These are phyloP conservation scores for Cladosporium sp. DNA, from an alignment of 2,329 filamentous ascomycete genomes.

Conservation along the genomic window DNA sequence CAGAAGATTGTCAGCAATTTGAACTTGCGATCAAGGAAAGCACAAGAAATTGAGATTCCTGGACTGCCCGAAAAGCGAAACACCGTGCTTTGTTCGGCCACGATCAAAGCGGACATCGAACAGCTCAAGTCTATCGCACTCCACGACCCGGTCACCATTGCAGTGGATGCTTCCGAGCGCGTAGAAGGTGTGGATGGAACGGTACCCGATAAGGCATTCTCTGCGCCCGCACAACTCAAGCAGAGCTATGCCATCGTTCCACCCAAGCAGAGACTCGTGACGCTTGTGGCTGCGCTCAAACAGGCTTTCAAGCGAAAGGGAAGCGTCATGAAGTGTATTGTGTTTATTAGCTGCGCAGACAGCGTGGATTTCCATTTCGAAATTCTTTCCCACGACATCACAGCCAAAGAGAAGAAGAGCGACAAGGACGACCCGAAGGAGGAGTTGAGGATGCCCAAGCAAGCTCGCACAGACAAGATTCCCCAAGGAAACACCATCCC, in stretches of 20 bases:
- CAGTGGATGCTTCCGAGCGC: constrained; percentile 59
- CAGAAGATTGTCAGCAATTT: constrained; percentile 81
- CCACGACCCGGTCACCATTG: constrained; percentile 86
- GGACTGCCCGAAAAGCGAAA: constrained; percentile 73
- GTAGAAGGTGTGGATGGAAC: constrained; percentile 46
- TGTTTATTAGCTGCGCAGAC: constrained; percentile 96
- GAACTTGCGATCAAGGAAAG: constrained; percentile 63
- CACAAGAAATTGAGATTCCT: constrained; percentile 60
- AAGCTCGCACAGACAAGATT: constrained; percentile 43
- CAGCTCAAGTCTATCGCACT: constrained; percentile 91
- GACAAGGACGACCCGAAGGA: constrained; percentile 23
- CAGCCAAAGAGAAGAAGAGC: constrained; percentile 40
- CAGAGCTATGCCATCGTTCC: constrained; percentile 87
- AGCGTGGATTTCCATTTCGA: constrained; percentile 97
- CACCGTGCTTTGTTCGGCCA: constrained; percentile 92
- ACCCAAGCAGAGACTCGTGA: constrained; percentile 86
- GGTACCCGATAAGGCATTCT: constrained; percentile 60
- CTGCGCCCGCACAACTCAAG: constrained; percentile 88
- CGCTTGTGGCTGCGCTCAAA: constrained; percentile 79
- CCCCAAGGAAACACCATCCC: constrained; percentile 43
- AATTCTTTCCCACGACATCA: constrained; percentile 59
- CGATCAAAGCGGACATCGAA: constrained; percentile 97
- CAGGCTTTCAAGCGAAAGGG: constrained; percentile 84
- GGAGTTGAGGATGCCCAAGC: constrained; percentile 24
- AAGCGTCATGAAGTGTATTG: constrained; percentile 92